Evolutionary conservation across 148 eudicot genomes (phyloP).

Genomic region (Pouteria glomerata): DNA sequence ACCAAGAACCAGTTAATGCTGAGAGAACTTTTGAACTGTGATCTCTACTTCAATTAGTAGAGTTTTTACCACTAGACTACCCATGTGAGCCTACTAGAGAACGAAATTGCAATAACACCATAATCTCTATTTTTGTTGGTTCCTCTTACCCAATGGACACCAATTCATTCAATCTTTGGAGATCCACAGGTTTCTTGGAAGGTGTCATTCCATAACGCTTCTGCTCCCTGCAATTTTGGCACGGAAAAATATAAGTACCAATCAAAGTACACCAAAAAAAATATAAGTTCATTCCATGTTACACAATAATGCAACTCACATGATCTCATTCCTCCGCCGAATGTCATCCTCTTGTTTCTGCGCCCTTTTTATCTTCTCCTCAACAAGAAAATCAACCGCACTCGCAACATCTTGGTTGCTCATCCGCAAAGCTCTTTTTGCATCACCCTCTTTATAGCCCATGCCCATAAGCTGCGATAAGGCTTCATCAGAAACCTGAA

Average conservation of each 20-base stretch:
- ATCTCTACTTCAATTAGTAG: no score
- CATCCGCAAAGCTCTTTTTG: conserved; percentile 80
- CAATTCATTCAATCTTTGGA: conserved; percentile 49
- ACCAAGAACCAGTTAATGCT: no score
- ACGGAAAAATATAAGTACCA: background rate
- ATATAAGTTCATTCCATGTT: background rate
- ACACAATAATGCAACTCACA: conserved; percentile 29
- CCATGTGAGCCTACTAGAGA: no score
- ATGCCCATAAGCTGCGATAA: conserved; percentile 69
- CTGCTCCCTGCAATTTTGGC: conserved; percentile 61
- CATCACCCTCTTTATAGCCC: conserved; percentile 74
- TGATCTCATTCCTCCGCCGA: conserved; percentile 54
- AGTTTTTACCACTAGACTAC: no score
- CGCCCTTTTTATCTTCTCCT: conserved; percentile 55
- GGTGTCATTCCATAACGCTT: conserved; percentile 74
- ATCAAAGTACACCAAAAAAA: conserved; percentile 4
- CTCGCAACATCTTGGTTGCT: conserved; percentile 63
- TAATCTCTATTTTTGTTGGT: background rate
- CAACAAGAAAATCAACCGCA: conserved; percentile 73
- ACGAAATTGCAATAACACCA: no score
- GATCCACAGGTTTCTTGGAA: conserved; percentile 71
- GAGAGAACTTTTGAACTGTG: no score
- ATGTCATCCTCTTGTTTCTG: conserved; percentile 56
- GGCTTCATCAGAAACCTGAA: conserved; percentile 88
- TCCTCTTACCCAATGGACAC: conserved; percentile 60